Conservation (phyloP, 2,329 filamentous ascomycete species). For the Calonectria pseudoreteaudii region DNA sequence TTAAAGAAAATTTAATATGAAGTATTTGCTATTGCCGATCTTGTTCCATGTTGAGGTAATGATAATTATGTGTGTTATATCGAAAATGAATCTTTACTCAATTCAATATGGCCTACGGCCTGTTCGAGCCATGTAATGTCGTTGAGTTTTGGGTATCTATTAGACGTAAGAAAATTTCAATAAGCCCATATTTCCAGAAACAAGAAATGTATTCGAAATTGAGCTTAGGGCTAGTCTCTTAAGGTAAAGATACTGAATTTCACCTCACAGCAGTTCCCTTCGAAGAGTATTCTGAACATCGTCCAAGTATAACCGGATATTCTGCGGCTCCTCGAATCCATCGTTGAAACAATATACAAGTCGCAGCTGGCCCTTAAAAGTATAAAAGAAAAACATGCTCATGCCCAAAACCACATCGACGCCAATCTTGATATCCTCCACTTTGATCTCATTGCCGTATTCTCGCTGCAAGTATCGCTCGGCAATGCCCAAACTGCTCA, state of each 20-base stretch:
- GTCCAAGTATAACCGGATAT: slow-evolving; percentile 23
- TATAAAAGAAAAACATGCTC: slow-evolving; percentile 42
- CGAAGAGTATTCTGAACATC: background rate
- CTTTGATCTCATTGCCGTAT: slow-evolving; percentile 13
- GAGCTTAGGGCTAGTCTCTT: background rate
- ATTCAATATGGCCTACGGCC: no score
- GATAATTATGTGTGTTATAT: no score
- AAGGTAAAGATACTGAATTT: background rate
- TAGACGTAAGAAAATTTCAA: no score
- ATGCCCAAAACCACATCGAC: slow-evolving; percentile 42
- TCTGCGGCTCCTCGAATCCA: slow-evolving; percentile 27
- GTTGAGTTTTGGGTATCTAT: no score
- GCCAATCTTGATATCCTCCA: slow-evolving; percentile 34
- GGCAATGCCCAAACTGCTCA: slow-evolving; percentile 41
- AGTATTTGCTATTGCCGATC: no score
- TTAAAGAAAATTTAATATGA: no score
- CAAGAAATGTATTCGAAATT: no score
- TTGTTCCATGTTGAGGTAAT: no score
- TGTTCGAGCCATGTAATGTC: no score
- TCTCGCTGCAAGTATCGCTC: slow-evolving; percentile 18
- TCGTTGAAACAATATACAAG: slow-evolving; percentile 44
- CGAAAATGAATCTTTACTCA: no score
- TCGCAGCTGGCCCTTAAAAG: slow-evolving; percentile 37
- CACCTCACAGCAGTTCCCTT: background rate
- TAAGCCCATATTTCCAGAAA: no score